Base-by-base conservation (phyloP, 768 basidiomycete genomes). In the Suillus spraguei region DNA sequence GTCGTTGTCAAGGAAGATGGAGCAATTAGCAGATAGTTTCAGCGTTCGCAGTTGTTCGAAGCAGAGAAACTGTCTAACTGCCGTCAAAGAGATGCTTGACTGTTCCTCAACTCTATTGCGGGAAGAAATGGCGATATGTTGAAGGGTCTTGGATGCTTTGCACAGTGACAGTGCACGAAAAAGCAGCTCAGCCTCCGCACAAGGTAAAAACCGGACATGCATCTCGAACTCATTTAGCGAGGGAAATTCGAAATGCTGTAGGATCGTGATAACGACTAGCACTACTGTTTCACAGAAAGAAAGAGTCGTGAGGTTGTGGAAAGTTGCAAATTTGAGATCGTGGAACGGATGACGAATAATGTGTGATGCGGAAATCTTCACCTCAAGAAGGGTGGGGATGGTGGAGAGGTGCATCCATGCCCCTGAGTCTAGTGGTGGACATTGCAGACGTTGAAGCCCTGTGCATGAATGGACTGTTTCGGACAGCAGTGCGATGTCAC, bases 391-490 rank as follows among this genome's bases (percentile, higher is more conserved):
- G 17, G 56, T 20, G 24, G 38, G 56, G 17, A 41, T 5, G 17
- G 39, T 20, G 17, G 56, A 58, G 39, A 58, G 56, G 56, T 58
- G 39, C 24, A 28, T 58, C 56, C 56, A 58, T 58, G 39, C 28
- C 13, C 24, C 24, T 6, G 24, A 58, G 10, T 58, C 56, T 17
- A 58, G 38, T 6, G 17, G 11, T 17, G 38, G 16, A 58, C 56
- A 58, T 32, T 4, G 24, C 28, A 58, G 24, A 20, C 11, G 17
- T 20, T 9, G 17, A 10, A 58, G 56, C 17, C 11, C 17, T 28
- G 41, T 41, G 38, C 56, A 58, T 41, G 56, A 58, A 41, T 39
- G 28, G 20, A 58, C 6, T 3, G 24, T 28, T 41, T 28, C 39
- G 32, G 39, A 28, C 4, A 58, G 39, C 22, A 17, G 36, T 24